A percentile compares a stretch with the other conserved stretches of the same genome.
Evolutionary conservation across 208 protist genomes (phyloP).

Genomic region (Crithidia sp.): DNA sequence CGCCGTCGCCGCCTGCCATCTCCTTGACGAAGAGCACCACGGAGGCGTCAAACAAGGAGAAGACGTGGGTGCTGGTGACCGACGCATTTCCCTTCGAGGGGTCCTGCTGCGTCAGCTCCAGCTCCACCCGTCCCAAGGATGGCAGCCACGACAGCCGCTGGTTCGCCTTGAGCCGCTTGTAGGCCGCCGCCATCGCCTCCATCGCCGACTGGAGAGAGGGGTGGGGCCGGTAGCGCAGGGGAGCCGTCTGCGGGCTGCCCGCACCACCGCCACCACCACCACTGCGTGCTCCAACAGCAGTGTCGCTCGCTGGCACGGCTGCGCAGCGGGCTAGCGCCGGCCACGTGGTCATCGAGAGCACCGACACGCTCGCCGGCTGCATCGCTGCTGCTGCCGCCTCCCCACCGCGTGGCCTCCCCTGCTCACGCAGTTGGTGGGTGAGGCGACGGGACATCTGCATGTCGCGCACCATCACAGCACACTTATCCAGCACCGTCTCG

Average conservation of each 20-base stretch:
- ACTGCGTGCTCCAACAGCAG: no score
- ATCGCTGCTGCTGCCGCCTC: neutral
- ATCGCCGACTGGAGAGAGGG: conserved; percentile 59
- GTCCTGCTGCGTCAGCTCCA: conserved; percentile 67
- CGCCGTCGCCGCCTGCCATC: conserved; percentile 15
- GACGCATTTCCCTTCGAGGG: conserved; percentile 32
- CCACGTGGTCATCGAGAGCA: conserved; percentile 81
- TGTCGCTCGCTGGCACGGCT: conserved; percentile 17
- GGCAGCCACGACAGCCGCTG: conserved; percentile 77
- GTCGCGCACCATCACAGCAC: conserved; percentile 87
- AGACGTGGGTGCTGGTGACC: conserved; percentile 44
- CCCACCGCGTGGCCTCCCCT: neutral
- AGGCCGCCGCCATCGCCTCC: conserved; percentile 57
- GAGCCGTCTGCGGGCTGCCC: conserved; percentile 33
- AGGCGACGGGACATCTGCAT: conserved; percentile 79
- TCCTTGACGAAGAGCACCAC: conserved; percentile 70
- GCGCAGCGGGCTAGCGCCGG: conserved; percentile 43
- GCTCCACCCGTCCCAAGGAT: conserved; percentile 60
- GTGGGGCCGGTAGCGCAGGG: conserved; percentile 59
- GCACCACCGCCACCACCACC: conserved; percentile 3
- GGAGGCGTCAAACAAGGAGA: conserved; percentile 80
- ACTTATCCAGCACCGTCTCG: conserved; percentile 69
- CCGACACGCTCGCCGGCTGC: conserved; percentile 52
- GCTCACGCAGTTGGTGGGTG: conserved; percentile 67
- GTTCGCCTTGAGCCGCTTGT: conserved; percentile 62